Evolutionary conservation across 345 rosid genomes (phyloP), one percentile per base, ranked within the genome.

Genomic region (Eucalyptus curtisii): DNA sequence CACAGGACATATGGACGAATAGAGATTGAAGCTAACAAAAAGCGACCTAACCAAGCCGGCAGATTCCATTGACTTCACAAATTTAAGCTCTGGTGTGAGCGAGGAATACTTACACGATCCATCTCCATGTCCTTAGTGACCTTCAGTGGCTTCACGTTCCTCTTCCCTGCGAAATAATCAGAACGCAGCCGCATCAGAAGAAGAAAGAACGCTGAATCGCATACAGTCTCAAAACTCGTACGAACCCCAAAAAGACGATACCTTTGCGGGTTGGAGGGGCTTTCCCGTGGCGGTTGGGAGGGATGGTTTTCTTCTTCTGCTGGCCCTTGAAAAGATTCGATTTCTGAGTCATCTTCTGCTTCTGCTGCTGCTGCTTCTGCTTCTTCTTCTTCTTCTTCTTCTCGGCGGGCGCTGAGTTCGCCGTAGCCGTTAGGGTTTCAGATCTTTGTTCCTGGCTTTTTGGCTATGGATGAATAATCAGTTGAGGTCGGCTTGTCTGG

Each of bases 221-320:
- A 47, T 37, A 4, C 22, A 22, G 44, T 53, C 88, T 86, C 64
- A 24, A 31, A 57, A 55, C 88, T 37, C 76, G 8, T 7, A 40
- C 33, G 52, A 76, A 68, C 42, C 85, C 59, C 27, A 11, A 40
- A 11, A 40, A 40, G 68, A 42, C 30, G n/a, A 40, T 40, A 95
- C 99, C 99, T 95, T 95, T 96, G 82, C 98, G 98, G 79, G 44
- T 92, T 19, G 89, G 92, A 66, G 92, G 52, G 17, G 89, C 42
- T 91, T 96, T 97, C 1, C 99, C 99, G 86, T 97, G 99, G 91
- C 99, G 99, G 91, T 89, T 97, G 6, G 93, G 94, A 88, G 97
- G 95, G 33, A 96, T 86, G 7, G 93, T 48, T 90, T 97, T 96
- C 94, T 89, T 94, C 94, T 95, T 96, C 94, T 94, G 91, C 55